Percentiles rank a stretch among this genome's conserved stretches.
These are phyloP conservation scores for Pleurostoma richardsiae DNA, from an alignment of 2,329 filamentous ascomycete genomes.

Conservation along the genomic window DNA sequence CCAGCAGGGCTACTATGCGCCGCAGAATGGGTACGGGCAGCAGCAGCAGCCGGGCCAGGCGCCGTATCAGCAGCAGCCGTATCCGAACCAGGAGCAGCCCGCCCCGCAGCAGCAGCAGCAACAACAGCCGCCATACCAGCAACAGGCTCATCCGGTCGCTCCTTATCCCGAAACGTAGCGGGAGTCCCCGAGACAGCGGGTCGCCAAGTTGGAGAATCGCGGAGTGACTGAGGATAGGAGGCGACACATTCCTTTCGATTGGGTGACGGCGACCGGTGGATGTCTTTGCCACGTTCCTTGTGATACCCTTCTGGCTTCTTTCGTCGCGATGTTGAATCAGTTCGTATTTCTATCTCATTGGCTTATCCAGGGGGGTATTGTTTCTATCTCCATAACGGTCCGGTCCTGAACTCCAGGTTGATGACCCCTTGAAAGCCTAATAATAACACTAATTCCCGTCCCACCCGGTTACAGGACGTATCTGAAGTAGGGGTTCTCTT, in stretches of 20 bases:
- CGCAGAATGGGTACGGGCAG: neutral
- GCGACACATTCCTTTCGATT: too few relatives aligned
- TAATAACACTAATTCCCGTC: too few relatives aligned
- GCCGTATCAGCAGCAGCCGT: conserved; percentile 1
- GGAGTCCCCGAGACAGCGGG: too few relatives aligned
- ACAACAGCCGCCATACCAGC: neutral
- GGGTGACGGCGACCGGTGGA: too few relatives aligned
- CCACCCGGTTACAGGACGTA: conserved; percentile 41
- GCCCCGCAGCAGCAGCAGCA: neutral
- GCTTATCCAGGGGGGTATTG: neutral
- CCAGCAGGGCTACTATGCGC: too few relatives aligned
- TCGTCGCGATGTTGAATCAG: neutral
- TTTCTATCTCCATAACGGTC: neutral
- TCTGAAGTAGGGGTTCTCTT: conserved; percentile 61
- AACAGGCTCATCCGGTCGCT: conserved; percentile 4
- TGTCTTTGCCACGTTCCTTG: too few relatives aligned
- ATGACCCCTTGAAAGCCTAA: too few relatives aligned
- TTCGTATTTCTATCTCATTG: neutral
- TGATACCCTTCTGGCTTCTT: too few relatives aligned
- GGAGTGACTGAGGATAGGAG: too few relatives aligned
- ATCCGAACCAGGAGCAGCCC: neutral
- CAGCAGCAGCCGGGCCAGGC: neutral
- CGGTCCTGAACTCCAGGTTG: too few relatives aligned
- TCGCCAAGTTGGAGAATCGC: too few relatives aligned
- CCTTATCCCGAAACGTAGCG: neutral